Base-by-base conservation (phyloP, 2,329 filamentous ascomycete genomes). In the Akanthomyces uredinophilus region DNA sequence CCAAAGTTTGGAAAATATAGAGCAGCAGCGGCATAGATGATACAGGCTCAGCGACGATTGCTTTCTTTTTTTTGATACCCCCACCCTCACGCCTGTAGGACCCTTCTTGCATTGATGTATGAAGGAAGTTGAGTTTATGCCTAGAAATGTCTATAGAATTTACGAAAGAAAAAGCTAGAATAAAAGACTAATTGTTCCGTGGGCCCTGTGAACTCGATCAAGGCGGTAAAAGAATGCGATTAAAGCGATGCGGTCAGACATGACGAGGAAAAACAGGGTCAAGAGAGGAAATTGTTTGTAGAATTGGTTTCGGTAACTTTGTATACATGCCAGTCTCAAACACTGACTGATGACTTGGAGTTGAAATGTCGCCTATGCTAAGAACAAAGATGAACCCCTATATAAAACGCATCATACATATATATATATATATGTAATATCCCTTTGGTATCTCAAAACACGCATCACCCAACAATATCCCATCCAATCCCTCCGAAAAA, bases 81-180 rank as follows among this genome's bases (percentile, higher is more conserved):
- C 24, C 16, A 24, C 13, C 35, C 18, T 18, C 13, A 20, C 37
- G 27, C 6, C 27, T 29, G n/a, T 41, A 41, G 5, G 14, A 27
- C 39, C 14, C 13, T 65, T 58, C 52, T n/a, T 54, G 53, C 39
- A 56, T 56, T 56, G 41, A 56, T 46, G 53, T 46, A 39, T 39
- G 53, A 44, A 18, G 24, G 37, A 44, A 5, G 7, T 20, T 20
- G 41, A n/a, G 24, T 22, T 16, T 37, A 39, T 56, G 29, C 53
- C 41, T 44, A 56, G 24, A 44, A 32, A 35, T 16, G 13, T 20
- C 3, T 56, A 27, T 55, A 56, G 53, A 56, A 56, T 56, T 20
- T 46, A 46, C 24, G 46, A 5, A 22, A 13, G 13, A 6, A 46
- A 22, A 56, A 11, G 11, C 10, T 20, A 3, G 11, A 43, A 35